Evolutionary conservation across 139 green algal species (phyloP), one percentile per base, ranked within the genome.

Genomic region (Chlorella sp.): DNA sequence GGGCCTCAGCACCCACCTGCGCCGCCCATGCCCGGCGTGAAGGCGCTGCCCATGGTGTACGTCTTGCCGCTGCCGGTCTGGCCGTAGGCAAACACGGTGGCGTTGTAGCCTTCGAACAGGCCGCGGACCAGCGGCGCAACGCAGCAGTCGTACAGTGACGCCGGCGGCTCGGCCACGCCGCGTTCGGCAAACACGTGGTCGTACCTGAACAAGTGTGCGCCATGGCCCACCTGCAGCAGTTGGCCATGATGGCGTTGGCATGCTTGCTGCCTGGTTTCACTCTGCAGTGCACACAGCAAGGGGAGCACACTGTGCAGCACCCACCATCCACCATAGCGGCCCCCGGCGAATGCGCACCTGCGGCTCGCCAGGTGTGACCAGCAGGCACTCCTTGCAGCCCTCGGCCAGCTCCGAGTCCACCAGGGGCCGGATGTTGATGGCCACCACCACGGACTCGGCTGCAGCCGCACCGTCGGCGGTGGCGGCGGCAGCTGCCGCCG

Each of bases 81-180:
- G 20, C 90, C 90, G 65, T 93, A 93, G 19, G 88, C 89, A 87
- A 93, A 90, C 32, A 93, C 88, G 16, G 67, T 84, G 22, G 80
- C 65, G 72, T 98, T 98, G 92, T 98, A 98, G 34, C 96, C 96
- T 13, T 90, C 92, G 87, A 98, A 98, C 1, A 98, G 87, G 40
- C 95, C 94, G 0, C 93, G 88, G 3, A 98, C 94, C 26, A 98
- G 92, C 4, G 95, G 94, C 28, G 92, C 78, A 3, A 98, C 93
- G 60, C 93, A 97, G 6, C 90, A 68, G 0, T 82, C 26, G 85
- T 96, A 98, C 2, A 98, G 90, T 34, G 82, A 54, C 19, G 76
- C 70, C 1, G 90, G 76, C 3, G 79, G 60, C 30, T 81, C n/a
- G 0, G 88, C 92, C 2, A 60, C 16, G 51, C 51, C 51, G 2